Percentiles rank a stretch among this genome's conserved stretches.
Evolutionary conservation across 2,329 filamentous ascomycete species (phyloP).

Genomic region (Emericellopsis cladophorae): DNA sequence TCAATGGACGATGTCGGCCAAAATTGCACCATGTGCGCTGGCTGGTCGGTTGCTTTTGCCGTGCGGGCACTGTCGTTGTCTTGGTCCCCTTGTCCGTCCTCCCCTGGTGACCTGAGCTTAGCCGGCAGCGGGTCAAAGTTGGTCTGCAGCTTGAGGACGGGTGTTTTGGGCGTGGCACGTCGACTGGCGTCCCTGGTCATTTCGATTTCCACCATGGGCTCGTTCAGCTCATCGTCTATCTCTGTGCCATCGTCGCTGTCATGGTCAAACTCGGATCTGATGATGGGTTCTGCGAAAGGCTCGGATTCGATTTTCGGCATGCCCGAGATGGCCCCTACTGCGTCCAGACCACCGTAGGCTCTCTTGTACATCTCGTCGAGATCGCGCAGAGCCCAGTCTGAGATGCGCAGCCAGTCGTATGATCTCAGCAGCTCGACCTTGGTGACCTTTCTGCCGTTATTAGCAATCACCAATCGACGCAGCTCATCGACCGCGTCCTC

Average conservation of each 20-base stretch:
- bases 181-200: background rate
- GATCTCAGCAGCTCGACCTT: constrained; percentile 38
- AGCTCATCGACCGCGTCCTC: constrained; percentile 53
- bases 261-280: background rate
- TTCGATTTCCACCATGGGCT: background rate
- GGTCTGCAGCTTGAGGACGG: constrained; percentile 29
- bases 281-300: background rate
- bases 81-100: constrained; percentile 8
- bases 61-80: constrained; percentile 24
- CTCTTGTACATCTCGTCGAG: constrained; percentile 43
- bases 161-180: constrained; percentile 11
- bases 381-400: constrained; percentile 34
- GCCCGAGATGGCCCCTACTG: constrained; percentile 31
- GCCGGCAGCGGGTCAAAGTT: constrained; percentile 15
- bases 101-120: background rate
- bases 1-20: constrained; percentile 28
- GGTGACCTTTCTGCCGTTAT: constrained; percentile 32
- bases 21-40: constrained; percentile 11
- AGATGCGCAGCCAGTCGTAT: constrained; percentile 45
- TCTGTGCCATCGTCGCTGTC: background rate
- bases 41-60: constrained; percentile 19
- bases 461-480: constrained; percentile 43
- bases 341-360: constrained; percentile 38
- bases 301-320: constrained; percentile 6
- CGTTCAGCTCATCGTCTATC: background rate